A percentile compares a stretch with the other conserved stretches of the same genome.
Evolutionary conservation across 108 stramenopile genomes (phyloP).

Genomic region (Bacterosira constricta): DNA sequence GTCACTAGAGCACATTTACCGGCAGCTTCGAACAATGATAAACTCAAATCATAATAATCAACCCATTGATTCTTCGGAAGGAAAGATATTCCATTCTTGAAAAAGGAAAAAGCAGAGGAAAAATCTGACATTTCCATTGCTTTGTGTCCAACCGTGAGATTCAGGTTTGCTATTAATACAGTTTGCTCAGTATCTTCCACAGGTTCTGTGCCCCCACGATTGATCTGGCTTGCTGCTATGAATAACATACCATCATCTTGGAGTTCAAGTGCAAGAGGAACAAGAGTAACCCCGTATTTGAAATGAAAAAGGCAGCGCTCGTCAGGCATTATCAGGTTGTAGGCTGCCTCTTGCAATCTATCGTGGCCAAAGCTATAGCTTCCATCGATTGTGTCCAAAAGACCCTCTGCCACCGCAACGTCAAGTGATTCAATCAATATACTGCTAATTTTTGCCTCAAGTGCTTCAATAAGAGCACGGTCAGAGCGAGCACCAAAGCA

Average conservation of each 20-base stretch:
- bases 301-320: slow-evolving; percentile 22
- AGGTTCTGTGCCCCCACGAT: slow-evolving; percentile 21
- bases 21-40: not conserved
- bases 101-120: slow-evolving; percentile 14
- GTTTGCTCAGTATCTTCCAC: not conserved
- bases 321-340: slow-evolving; percentile 18
- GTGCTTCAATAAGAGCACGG: not conserved
- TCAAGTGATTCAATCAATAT: not conserved
- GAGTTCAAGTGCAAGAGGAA: not conserved
- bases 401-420: slow-evolving; percentile 15
- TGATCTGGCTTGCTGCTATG: slow-evolving; percentile 24
- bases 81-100: slow-evolving; percentile 30
- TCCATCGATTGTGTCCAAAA: slow-evolving; percentile 21
- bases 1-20: slow-evolving; percentile 3
- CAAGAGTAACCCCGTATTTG: slow-evolving; percentile 12
- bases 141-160: slow-evolving; percentile 26
- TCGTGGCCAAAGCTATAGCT: slow-evolving; percentile 17
- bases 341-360: slow-evolving; percentile 33
- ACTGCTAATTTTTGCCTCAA: slow-evolving; percentile 10
- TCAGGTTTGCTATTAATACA: not conserved
- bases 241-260: slow-evolving; percentile 18
- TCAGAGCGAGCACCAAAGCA: slow-evolving; percentile 20
- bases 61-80: slow-evolving; percentile 21
- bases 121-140: slow-evolving; percentile 39
- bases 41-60: slow-evolving; percentile 10